Evolutionary conservation across 306 rosid genomes (phyloP), one percentile per base, ranked within the genome.

Genomic region (Hippophae gyantsensis): DNA sequence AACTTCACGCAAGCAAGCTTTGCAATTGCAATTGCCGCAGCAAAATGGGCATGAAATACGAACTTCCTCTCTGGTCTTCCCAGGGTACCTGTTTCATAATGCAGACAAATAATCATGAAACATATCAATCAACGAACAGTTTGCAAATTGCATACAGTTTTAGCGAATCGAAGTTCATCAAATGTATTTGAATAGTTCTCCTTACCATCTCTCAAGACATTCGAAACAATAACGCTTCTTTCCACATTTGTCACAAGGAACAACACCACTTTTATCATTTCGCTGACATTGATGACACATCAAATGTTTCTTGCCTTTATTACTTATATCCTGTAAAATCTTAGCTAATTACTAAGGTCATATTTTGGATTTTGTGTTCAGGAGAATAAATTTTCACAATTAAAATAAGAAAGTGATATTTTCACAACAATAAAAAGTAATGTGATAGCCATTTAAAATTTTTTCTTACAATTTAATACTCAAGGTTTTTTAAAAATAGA

Each of bases 281-380:
- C 85, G 75, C 67, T 70, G 78, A 69, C 93, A 85, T 59, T 85
- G 93, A 76, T 85, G 93, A 60, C 93, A 85, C 93, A 77, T 85
- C 75, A 85, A 82, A 66, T 56, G 6, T 32, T 6, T 38, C 59
- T 55, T 67, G 49, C 58, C 63, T 51, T 11, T 46, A 42, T 11
- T 23, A n/a, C 3, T 18, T 23, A 11, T 8, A 9, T 9, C 51
- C 18, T 49, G 25, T 58, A 1, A 5, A 3, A 13, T 49, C 18
- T 11, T 3, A 13, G 6, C 10, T 6, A 46, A 46, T 46, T 46
- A 10, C 10, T 46, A 9, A 32, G 38, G 38, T 32, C 38, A 32
- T 32, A 32, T 32, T 32, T 32, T 32, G 38, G 38, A 32, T 32
- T 32, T 32, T 32, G 3, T 32, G 3, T 32, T 32, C 5, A 32